phyloP scores from a whole-genome alignment of 2,329 filamentous ascomycete species.

The Colletotrichum sp. region DNA sequence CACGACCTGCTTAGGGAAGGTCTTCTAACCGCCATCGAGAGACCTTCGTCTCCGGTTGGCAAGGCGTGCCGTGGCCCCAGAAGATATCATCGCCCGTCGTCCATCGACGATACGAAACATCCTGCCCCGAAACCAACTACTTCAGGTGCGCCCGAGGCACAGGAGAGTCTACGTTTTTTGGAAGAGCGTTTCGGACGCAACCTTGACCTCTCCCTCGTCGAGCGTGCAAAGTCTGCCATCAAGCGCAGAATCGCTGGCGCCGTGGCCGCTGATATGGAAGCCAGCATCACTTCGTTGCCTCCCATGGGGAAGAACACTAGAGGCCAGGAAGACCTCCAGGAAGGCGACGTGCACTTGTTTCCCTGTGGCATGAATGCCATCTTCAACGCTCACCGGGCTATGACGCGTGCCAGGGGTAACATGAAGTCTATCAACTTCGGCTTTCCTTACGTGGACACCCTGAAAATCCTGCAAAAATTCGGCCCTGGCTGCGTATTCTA shows the following conservation, averaged over 20 bases:
- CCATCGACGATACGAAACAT: slow-evolving; percentile 38
- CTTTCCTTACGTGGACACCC: slow-evolving; percentile 97
- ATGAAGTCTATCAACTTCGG: slow-evolving; percentile 87
- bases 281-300: slow-evolving; percentile 57
- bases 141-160: slow-evolving; percentile 38
- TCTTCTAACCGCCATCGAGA: slow-evolving; percentile 47
- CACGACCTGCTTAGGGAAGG: slow-evolving; percentile 75
- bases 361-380: slow-evolving; percentile 96
- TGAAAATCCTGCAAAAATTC: slow-evolving; percentile 95
- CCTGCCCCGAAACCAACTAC: slow-evolving; percentile 24
- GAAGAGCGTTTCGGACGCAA: slow-evolving; percentile 96
- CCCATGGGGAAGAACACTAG: slow-evolving; percentile 54
- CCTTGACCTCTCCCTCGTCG: slow-evolving; percentile 78
- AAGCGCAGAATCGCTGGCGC: slow-evolving; percentile 87
- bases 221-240: slow-evolving; percentile 85
- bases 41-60: slow-evolving; percentile 28
- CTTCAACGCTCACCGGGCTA: slow-evolving; percentile 81
- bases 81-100: slow-evolving; percentile 72
- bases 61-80: slow-evolving; percentile 72
- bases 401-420: slow-evolving; percentile 68
- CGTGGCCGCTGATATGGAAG: slow-evolving; percentile 73
- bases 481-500: slow-evolving; percentile 90
- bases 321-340: slow-evolving; percentile 70
- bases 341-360: slow-evolving; percentile 88
- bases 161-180: slow-evolving; percentile 81